Conservation (phyloP, 1,284 basidiomycete species). For the Microbotryomycetes sp. region DNA sequence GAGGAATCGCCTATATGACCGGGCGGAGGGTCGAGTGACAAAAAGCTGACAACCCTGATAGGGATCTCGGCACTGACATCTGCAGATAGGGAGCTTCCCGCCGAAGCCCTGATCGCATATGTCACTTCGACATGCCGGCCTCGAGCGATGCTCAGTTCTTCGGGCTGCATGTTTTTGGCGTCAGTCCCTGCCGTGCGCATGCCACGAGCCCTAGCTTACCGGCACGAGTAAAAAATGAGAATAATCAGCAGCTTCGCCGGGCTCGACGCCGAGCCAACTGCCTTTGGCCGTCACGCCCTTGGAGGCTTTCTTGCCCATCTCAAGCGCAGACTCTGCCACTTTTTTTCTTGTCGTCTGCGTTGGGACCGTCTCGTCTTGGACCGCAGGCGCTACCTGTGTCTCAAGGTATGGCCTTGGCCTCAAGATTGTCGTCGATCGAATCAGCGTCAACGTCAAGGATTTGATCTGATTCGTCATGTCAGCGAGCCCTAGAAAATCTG, state of each 20-base stretch:
- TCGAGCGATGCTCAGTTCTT: slow-evolving; percentile 66
- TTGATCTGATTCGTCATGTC: slow-evolving; percentile 48
- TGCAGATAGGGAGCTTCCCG: slow-evolving; percentile 59
- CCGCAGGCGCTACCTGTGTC: slow-evolving; percentile 18
- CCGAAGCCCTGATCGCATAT: slow-evolving; percentile 64
- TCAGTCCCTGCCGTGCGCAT: background rate
- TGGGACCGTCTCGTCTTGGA: slow-evolving; percentile 49
- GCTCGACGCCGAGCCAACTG: slow-evolving; percentile 74
- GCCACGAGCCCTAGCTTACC: slow-evolving; percentile 49
- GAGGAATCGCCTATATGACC: slow-evolving; percentile 29
- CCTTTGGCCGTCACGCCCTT: slow-evolving; percentile 71
- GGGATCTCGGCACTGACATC: slow-evolving; percentile 63
- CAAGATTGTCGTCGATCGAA: slow-evolving; percentile 65
- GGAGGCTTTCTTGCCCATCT: slow-evolving; percentile 57
- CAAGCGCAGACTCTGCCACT: slow-evolving; percentile 57
- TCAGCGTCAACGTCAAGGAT: slow-evolving; percentile 57
- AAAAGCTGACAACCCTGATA: slow-evolving; percentile 64
- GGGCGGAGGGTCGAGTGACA: slow-evolving; percentile 71
- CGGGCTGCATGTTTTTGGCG: slow-evolving; percentile 46
- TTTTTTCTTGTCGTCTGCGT: slow-evolving; percentile 57
- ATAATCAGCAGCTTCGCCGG: slow-evolving; percentile 56
- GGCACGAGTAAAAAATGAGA: slow-evolving; percentile 61
- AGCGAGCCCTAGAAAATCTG: background rate
- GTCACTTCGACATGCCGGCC: slow-evolving; percentile 71
- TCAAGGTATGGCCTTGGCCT: slow-evolving; percentile 50